A percentile compares a stretch with the other conserved stretches of the same genome.
Conservation (phyloP, 805 yeast species). For the Metschnikowia reukaufii region DNA sequence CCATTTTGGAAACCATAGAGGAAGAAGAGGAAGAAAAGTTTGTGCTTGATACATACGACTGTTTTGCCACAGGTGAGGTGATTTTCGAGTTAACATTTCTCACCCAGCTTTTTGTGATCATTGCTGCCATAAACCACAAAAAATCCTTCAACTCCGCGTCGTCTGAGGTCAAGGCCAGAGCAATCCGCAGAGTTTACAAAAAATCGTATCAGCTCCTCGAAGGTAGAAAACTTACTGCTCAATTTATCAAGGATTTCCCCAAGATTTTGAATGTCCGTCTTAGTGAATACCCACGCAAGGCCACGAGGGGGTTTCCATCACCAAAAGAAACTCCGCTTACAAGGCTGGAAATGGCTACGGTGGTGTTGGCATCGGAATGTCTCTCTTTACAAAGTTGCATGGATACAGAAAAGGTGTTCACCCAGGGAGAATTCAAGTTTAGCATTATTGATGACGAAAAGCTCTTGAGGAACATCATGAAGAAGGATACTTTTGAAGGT, state of each 20-base stretch:
- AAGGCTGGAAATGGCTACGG: constrained; percentile 49
- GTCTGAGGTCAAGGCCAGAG: constrained; percentile 21
- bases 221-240: constrained; percentile 46
- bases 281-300: constrained; percentile 48
- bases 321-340: constrained; percentile 5
- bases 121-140: constrained; percentile 26
- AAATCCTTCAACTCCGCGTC: constrained; percentile 26
- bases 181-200: constrained; percentile 51
- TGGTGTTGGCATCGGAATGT: constrained; percentile 58
- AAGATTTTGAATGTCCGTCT: constrained; percentile 37
- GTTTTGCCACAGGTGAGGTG: constrained; percentile 56
- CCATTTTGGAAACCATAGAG: constrained; percentile 29
- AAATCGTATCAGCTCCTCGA: constrained; percentile 65
- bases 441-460: constrained; percentile 58
- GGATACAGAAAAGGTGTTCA: constrained; percentile 27
- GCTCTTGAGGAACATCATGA: constrained; percentile 56
- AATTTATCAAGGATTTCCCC: constrained; percentile 29
- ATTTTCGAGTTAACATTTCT: constrained; percentile 58
- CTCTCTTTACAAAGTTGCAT: constrained; percentile 46
- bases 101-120: constrained; percentile 49
- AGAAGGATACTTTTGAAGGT: constrained; percentile 36
- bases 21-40: constrained; percentile 44
- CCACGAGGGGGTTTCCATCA: constrained; percentile 14
- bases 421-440: constrained; percentile 28
- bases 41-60: constrained; percentile 59